Base-by-base conservation (phyloP, 192 early-diverging fungal species). In the Phlyctochytrium arcticum region DNA sequence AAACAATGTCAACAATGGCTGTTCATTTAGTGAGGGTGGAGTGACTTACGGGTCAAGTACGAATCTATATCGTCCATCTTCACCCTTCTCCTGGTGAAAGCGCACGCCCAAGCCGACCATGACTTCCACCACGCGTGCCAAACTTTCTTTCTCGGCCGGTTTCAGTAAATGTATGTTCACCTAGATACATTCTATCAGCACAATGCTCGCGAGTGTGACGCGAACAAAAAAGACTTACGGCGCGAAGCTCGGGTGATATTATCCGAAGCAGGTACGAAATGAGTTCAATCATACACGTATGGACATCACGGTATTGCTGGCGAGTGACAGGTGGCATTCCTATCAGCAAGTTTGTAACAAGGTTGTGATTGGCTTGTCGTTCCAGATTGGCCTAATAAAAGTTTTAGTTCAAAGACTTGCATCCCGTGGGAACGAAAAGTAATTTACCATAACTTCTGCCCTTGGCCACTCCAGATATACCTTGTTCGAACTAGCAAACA, bases 21-120 rank as follows among this genome's bases (percentile, higher is more conserved):
- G n/a, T 27, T 44, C 21, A 44, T 12, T 44, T 44, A 58, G 57
- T 12, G 30, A 62, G 55, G 3, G 24, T 31, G 12, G 5, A 7
- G n/a, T n/a, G n/a, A 70, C 71, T 60, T 83, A 94, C 86, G 96
- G 96, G 56, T 97, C 91, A 21, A 95, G 67, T 12, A 67, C 69
- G 64, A 80, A 89, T 2, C 70, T 26, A 29, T 83, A 80, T 56
- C 77, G 70, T 9, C 83, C 84, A 39, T 87, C 82, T 32, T 84
- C 83, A 1, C 68, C 73, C 58, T 81, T 87, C 36, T 90, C 82
- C 68, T 90, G 88, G 1, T 80, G 57, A 76, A 83, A 90, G 29
- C 82, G 78, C 5, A 94, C 36, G 24, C 90, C 89, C 73, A 86
- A 87, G 5, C 73, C 68, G 19, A 82, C 74, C 88, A 92, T 88